A percentile compares a stretch with the other conserved stretches of the same genome.
Conservation (phyloP, 345 rosid genomes). For the Gossypium rotundifolium region DNA sequence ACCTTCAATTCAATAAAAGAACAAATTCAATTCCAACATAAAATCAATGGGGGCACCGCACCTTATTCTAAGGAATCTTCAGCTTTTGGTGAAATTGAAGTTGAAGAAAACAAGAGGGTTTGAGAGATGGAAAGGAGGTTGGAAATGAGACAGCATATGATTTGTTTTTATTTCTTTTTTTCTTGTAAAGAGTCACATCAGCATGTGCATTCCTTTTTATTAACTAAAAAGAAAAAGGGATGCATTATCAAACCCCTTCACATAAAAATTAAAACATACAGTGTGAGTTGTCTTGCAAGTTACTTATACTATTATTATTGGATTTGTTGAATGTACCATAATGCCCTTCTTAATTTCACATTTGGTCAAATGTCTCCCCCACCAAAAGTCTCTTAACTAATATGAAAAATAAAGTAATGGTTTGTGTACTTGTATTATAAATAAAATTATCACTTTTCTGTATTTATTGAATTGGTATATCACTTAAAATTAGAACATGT, state of each 20-base stretch:
- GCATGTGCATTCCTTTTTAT: not conserved
- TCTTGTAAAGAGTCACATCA: not conserved
- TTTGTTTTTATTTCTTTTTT: not conserved
- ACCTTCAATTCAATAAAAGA: not conserved
- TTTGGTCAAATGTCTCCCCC: not conserved
- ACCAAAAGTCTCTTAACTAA: too few relatives aligned
- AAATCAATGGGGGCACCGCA: conserved; percentile 6
- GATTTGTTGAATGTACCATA: not conserved
- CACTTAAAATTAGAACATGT: too few relatives aligned
- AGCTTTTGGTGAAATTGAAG: not conserved
- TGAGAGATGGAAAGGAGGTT: not conserved
- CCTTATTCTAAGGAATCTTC: conserved; percentile 21
- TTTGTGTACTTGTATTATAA: too few relatives aligned
- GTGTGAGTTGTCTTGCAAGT: conserved; percentile 3
- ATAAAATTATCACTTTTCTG: too few relatives aligned
- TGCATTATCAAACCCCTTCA: not conserved
- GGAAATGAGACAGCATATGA: not conserved
- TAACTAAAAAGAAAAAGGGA: not conserved
- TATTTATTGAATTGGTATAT: too few relatives aligned
- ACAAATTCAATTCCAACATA: conserved; percentile 7
- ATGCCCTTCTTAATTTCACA: not conserved
- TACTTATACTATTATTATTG: conserved; percentile 1
- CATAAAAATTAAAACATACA: not conserved
- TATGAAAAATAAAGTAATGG: too few relatives aligned
- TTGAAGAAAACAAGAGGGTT: not conserved